phyloP scores from a whole-genome alignment of 306 rosid genomes.

The Prosopis cineraria region DNA sequence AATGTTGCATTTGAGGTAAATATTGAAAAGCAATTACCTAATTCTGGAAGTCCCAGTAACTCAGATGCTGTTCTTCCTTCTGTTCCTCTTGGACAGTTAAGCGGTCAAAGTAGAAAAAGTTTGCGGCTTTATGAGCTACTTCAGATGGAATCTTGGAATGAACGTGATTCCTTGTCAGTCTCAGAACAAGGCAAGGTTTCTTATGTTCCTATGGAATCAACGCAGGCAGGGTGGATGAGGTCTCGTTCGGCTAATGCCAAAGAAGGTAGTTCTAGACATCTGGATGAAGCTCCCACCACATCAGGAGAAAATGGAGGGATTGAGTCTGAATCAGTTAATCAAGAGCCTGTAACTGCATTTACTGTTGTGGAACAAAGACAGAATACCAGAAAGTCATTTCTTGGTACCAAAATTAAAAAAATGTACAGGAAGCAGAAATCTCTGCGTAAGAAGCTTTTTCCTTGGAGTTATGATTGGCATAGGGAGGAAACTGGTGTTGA shows the following conservation, averaged over 20 bases:
- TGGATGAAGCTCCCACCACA: constrained; percentile 57
- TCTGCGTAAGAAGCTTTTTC: constrained; percentile 61
- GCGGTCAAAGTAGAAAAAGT: constrained; percentile 64
- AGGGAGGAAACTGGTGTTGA: constrained; percentile 50
- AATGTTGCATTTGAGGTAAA: constrained; percentile 32
- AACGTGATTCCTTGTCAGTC: constrained; percentile 28
- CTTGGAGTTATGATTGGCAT: constrained; percentile 76
- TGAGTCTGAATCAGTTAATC: constrained; percentile 36
- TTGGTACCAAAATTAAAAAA: constrained; percentile 53
- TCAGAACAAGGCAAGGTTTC: constrained; percentile 40
- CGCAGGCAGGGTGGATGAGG: constrained; percentile 32
- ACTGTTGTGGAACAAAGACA: constrained; percentile 35
- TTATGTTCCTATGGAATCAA: constrained; percentile 36
- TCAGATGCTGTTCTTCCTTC: constrained; percentile 36
- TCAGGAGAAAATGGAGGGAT: constrained; percentile 52
- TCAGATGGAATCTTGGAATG: constrained; percentile 71
- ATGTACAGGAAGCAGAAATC: constrained; percentile 46
- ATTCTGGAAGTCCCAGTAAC: constrained; percentile 33
- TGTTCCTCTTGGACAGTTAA: constrained; percentile 44
- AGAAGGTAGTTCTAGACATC: constrained; percentile 40
- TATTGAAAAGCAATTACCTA: constrained; percentile 30
- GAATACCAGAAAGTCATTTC: constrained; percentile 46
- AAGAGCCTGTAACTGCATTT: constrained; percentile 33
- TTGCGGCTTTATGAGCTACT: constrained; percentile 65
- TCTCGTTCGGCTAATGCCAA: constrained; percentile 25